Percentiles rank a stretch among this genome's conserved stretches.
Evolutionary conservation across 257 asterid genomes (phyloP).

Genomic region (Salvia hispanica): DNA sequence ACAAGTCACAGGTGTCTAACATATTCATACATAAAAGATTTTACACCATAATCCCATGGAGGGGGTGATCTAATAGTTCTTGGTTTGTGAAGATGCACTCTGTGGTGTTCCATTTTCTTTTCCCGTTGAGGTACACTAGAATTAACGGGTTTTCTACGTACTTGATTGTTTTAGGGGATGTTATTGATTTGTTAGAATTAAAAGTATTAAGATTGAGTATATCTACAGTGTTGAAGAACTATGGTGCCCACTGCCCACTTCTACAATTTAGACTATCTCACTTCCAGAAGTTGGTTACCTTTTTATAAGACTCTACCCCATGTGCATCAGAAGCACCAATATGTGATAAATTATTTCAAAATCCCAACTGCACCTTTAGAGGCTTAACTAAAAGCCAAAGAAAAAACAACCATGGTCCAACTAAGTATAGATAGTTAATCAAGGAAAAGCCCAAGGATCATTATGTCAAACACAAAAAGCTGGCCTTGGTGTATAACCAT

Average conservation of each 20-base stretch:
- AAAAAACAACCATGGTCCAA: conserved; percentile 3
- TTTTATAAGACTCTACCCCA: no score
- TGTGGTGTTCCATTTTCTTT: no score
- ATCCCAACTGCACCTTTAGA: conserved; percentile 8
- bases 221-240: neutral
- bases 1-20: no score
- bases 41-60: no score
- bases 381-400: conserved; percentile 18
- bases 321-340: neutral
- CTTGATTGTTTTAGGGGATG: conserved; percentile 1
- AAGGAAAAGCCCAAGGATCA: conserved; percentile 9
- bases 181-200: conserved; percentile 4
- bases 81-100: no score
- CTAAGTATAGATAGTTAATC: conserved; percentile 9
- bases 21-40: no score
- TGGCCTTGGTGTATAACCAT: neutral
- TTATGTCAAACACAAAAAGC: conserved; percentile 1
- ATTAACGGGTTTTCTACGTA: neutral
- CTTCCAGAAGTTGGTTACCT: neutral
- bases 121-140: neutral
- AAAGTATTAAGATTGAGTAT: neutral
- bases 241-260: neutral
- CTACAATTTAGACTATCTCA: neutral
- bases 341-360: neutral
- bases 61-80: no score